Conservation (phyloP, 805 yeast genomes). For the Sugiyamaella qingdaonensis region DNA sequence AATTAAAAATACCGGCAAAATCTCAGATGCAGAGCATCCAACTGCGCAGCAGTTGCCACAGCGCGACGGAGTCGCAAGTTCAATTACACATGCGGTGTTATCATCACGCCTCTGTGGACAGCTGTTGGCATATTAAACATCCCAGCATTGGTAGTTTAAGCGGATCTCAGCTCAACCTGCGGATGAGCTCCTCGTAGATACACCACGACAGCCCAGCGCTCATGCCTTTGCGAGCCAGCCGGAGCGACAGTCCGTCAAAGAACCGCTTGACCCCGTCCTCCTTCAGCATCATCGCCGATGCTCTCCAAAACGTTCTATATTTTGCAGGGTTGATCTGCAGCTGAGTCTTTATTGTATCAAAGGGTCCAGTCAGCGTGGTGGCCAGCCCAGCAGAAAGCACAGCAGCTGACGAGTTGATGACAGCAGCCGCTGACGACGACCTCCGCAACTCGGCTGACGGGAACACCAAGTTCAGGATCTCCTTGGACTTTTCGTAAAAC, state of each 20-base stretch:
- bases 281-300: slow-evolving; percentile 38
- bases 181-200: slow-evolving; percentile 82
- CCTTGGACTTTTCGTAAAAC: slow-evolving; percentile 74
- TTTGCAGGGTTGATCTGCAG: slow-evolving; percentile 66
- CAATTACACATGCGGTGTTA: too few relatives aligned
- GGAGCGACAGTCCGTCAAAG: slow-evolving; percentile 78
- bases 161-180: slow-evolving; percentile 15
- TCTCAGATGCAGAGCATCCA: too few relatives aligned
- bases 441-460: slow-evolving; percentile 21
- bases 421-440: slow-evolving; percentile 42
- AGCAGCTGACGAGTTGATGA: slow-evolving; percentile 74
- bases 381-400: slow-evolving; percentile 71
- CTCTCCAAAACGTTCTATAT: slow-evolving; percentile 41
- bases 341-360: slow-evolving; percentile 88
- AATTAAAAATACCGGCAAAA: not conserved
- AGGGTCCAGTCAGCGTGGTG: slow-evolving; percentile 87
- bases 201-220: slow-evolving; percentile 98
- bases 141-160: too few relatives aligned
- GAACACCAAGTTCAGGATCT: slow-evolving; percentile 43
- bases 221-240: slow-evolving; percentile 79
- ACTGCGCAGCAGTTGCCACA: too few relatives aligned
- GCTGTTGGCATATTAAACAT: too few relatives aligned
- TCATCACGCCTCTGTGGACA: too few relatives aligned
- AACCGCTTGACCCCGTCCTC: slow-evolving; percentile 51
- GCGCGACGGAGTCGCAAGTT: too few relatives aligned